These are phyloP conservation scores for Stentor roeselii DNA, from an alignment of 73 alveolate species.

Conservation along the genomic window DNA sequence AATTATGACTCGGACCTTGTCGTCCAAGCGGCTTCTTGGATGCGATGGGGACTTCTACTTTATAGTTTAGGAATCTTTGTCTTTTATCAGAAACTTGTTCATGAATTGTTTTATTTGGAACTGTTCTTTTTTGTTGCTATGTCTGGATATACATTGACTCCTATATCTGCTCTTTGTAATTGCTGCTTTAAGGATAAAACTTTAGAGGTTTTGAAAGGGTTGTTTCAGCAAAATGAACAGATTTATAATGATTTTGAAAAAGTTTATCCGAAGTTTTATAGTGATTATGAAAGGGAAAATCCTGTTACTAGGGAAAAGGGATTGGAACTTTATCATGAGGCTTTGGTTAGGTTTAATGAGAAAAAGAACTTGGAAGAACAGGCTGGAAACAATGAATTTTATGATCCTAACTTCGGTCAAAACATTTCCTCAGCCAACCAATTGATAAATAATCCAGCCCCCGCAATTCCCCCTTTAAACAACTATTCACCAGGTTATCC, in stretches of 20 bases:
- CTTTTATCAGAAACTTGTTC: not conserved
- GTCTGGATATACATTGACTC: not conserved
- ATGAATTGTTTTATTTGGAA: not conserved
- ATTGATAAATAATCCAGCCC: too few relatives aligned
- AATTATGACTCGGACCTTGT: not conserved
- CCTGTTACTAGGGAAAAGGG: constrained; percentile 54
- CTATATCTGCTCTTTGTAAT: not conserved
- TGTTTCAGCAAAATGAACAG: not conserved
- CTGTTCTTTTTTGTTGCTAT: not conserved
- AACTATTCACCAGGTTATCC: too few relatives aligned
- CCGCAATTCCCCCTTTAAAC: too few relatives aligned
- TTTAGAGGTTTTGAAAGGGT: not conserved
- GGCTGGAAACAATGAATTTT: too few relatives aligned
- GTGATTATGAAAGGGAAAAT: constrained; percentile 62
- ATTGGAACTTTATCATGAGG: not conserved
- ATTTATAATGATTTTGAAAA: constrained; percentile 36
- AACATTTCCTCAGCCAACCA: too few relatives aligned
- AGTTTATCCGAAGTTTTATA: constrained; percentile 18
- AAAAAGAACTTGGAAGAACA: too few relatives aligned
- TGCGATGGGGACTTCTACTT: not conserved
- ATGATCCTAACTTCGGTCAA: too few relatives aligned
- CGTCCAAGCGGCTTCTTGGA: not conserved
- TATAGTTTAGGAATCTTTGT: not conserved
- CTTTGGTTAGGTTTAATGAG: too few relatives aligned
- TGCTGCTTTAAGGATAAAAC: not conserved